Conservation (phyloP, 73 alveolate genomes). For the Tetrahymena elliotti region DNA sequence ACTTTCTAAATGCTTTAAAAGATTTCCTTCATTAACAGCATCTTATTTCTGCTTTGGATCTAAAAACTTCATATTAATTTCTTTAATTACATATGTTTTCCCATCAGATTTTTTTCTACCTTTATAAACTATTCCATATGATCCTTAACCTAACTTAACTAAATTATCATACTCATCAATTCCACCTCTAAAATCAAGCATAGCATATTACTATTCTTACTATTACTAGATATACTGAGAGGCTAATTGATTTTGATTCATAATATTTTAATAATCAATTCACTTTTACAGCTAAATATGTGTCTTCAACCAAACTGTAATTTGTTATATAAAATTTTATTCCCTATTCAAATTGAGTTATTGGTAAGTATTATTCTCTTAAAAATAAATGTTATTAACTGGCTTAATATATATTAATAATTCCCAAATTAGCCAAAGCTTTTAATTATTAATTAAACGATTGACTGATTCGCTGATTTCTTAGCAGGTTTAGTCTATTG, state of each 20-base stretch:
- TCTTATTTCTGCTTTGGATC: constrained; percentile 39
- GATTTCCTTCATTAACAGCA: constrained; percentile 61
- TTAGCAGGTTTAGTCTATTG: too few relatives aligned
- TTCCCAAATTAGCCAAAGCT: background rate
- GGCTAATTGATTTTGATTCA: background rate
- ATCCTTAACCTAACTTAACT: constrained; percentile 53
- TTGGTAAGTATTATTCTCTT: background rate
- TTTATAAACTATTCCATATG: constrained; percentile 51
- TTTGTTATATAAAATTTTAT: too few relatives aligned
- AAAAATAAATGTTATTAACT: background rate
- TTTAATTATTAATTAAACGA: too few relatives aligned
- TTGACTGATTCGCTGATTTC: background rate
- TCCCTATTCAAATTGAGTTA: background rate
- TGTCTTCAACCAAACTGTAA: background rate
- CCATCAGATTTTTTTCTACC: constrained; percentile 15
- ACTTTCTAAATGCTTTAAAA: constrained; percentile 42
- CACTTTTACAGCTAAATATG: background rate
- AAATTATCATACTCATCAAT: background rate
- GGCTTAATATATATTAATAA: background rate
- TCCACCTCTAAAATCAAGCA: background rate
- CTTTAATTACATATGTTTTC: background rate
- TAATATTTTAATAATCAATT: background rate
- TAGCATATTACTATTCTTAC: background rate
- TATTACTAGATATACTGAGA: background rate
- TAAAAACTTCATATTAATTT: background rate